Evolutionary conservation across 1,284 basidiomycete genomes (phyloP).

Genomic region (Moniliella sp.): DNA sequence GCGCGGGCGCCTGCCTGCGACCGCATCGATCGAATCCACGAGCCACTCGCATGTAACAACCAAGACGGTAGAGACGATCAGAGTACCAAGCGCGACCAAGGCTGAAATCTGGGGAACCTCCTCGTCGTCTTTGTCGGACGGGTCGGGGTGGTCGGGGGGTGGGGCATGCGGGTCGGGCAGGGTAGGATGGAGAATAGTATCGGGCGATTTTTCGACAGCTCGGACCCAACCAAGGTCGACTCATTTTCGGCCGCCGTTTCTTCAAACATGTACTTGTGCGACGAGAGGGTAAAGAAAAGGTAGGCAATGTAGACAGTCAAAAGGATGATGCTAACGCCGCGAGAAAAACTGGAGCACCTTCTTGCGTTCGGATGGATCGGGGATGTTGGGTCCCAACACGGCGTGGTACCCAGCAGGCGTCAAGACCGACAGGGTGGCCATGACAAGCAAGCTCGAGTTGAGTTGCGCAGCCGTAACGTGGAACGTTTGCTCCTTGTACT

Average conservation of each 20-base stretch:
- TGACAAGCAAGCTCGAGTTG: slow-evolving; percentile 15
- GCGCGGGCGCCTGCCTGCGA: slow-evolving; percentile 9
- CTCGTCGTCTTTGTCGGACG: too few species aligned
- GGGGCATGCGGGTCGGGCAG: slow-evolving; percentile 12
- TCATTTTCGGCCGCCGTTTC: slow-evolving; percentile 10
- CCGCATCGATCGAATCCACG: slow-evolving; percentile 13
- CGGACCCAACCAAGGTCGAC: too few species aligned
- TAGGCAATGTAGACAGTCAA: slow-evolving; percentile 23
- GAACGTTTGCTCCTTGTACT: slow-evolving; percentile 16
- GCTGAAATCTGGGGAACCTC: too few species aligned
- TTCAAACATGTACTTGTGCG: slow-evolving; percentile 17
- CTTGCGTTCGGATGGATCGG: slow-evolving; percentile 9
- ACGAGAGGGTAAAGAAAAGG: slow-evolving; percentile 12
- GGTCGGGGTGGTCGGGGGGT: too few species aligned
- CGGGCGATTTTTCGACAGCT: slow-evolving; percentile 13
- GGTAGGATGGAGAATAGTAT: slow-evolving; percentile 10
- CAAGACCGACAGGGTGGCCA: slow-evolving; percentile 23
- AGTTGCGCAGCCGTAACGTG: slow-evolving; percentile 11
- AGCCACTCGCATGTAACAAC: slow-evolving; percentile 25
- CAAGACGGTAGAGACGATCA: too few species aligned
- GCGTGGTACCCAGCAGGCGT: slow-evolving; percentile 24
- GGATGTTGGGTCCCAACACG: slow-evolving; percentile 7
- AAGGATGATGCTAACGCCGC: slow-evolving; percentile 15
- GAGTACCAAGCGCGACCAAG: too few species aligned
- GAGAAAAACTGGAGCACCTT: slow-evolving; percentile 19